phyloP scores from a whole-genome alignment of 2,329 filamentous ascomycete species.

The Lachnellula subtilissima region DNA sequence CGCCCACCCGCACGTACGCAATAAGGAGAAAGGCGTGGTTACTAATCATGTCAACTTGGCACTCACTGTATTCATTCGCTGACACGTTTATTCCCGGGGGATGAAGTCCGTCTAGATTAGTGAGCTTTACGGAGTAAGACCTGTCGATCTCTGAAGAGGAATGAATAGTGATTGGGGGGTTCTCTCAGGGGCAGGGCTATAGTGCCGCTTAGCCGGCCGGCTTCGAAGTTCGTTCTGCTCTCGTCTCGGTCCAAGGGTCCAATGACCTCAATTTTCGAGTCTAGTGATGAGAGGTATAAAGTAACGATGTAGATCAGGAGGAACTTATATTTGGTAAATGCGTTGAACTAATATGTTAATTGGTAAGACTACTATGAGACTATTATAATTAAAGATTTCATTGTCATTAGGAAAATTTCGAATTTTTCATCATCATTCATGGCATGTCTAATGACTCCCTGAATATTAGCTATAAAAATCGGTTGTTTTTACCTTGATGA shows the following conservation, averaged over 20 bases:
- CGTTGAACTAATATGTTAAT: no score
- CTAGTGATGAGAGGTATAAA: neutral
- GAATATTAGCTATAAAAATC: neutral
- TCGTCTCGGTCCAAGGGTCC: neutral
- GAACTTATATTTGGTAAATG: no score
- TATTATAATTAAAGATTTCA: no score
- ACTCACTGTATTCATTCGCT: neutral
- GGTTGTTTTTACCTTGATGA: neutral
- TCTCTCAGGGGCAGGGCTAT: neutral
- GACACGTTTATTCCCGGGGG: neutral
- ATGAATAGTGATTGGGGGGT: neutral
- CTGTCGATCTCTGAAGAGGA: neutral
- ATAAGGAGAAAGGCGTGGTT: neutral
- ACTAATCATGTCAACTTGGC: neutral
- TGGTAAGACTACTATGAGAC: neutral
- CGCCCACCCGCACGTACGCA: neutral
- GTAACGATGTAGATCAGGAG: no score
- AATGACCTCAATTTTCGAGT: neutral
- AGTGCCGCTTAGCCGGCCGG: neutral
- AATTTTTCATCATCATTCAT: neutral
- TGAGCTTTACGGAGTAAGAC: neutral
- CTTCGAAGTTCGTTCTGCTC: neutral
- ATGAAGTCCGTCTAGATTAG: neutral
- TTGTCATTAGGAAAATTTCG: no score
- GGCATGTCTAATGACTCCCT: neutral